Base-by-base conservation (phyloP, 2,329 filamentous ascomycete species). In the Cryphonectria nitschkei region DNA sequence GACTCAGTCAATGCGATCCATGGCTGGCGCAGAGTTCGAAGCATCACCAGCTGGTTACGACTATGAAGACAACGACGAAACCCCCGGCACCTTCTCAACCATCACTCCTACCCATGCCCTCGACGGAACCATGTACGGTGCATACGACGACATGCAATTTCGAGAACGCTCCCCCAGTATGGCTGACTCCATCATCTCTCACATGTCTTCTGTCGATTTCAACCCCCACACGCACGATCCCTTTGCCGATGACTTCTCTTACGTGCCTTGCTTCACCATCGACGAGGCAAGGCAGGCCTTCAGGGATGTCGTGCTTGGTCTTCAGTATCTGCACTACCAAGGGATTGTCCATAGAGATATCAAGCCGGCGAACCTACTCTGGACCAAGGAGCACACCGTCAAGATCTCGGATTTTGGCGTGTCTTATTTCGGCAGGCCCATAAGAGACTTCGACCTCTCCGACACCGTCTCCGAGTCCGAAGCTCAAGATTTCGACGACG, bases 341-440 rank as follows among this genome's bases (percentile, higher is more conserved):
- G 93, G 93, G 22, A 93, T 95, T 61, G 92, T 95, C 37, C 93
- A 95, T 77, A 89, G 93, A 65, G 93, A 95, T 77, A 95, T 95
- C 80, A 95, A 95, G 78, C 93, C 93, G 1, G 95, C 95, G 52
- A 98, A 98, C 79, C 86, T 99, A 8, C 85, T 99, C 8, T 94
- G 95, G 84, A 97, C 94, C 66, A 90, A 85, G 76, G 92, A 94
- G 74, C 90, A 95, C 75, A 90, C 92, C 19, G 93, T 98, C 77
- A 99, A 99, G 84, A 99, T 99, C 72, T 98, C 96, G 6, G 96
- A 99, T 78, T 99, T 99, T 83, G 96, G 96, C 43, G 96, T 99
- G 1, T 99, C 96, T 0, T 99, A 98, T 80, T 93, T 99, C 73
- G 96, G 96, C 39, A 90, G 94, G 66, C 94, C 94, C 1, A 92